These are phyloP conservation scores for Colletotrichum sublineola DNA, from an alignment of 2,329 filamentous ascomycete genomes.

Conservation along the genomic window DNA sequence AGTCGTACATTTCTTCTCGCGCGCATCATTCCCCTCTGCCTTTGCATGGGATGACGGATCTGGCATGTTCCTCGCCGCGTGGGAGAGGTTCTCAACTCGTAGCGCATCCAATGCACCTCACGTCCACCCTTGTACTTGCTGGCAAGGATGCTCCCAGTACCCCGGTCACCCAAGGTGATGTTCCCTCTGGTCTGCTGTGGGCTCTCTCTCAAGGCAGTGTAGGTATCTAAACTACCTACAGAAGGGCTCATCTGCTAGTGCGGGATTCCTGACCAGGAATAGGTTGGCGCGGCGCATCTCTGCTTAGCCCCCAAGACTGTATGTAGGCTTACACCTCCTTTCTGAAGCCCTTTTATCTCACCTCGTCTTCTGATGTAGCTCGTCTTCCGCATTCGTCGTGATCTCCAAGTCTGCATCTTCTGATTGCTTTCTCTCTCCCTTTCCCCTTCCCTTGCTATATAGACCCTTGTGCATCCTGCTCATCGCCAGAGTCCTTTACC, in stretches of 20 bases:
- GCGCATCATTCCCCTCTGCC: conserved; percentile 4
- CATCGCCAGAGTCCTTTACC: background rate
- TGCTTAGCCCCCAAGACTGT: conserved; percentile 25
- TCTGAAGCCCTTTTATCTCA: conserved; percentile 6
- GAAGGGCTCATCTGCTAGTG: conserved; percentile 33
- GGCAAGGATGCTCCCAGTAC: conserved; percentile 38
- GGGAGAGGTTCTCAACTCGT: conserved; percentile 5
- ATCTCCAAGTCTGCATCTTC: background rate
- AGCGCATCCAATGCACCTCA: conserved; percentile 20
- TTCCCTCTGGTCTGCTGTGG: conserved; percentile 18
- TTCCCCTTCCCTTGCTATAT: conserved; percentile 19
- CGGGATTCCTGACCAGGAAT: conserved; percentile 38
- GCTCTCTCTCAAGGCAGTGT: conserved; percentile 7
- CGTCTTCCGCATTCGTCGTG: conserved; percentile 22
- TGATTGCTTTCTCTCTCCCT: background rate
- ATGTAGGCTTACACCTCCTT: conserved; percentile 16
- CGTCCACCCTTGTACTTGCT: conserved; percentile 18
- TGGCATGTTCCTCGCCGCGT: conserved; percentile 18
- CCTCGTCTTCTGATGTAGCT: conserved; percentile 11
- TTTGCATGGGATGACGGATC: conserved; percentile 18
- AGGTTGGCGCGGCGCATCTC: conserved; percentile 34
- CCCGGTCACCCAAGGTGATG: conserved; percentile 33
- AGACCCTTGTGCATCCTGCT: conserved; percentile 19
- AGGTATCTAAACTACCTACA: conserved; percentile 3
- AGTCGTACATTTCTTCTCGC: conserved; percentile 2